phyloP scores from a whole-genome alignment of 768 basidiomycete genomes.

The Boletellus ananas region DNA sequence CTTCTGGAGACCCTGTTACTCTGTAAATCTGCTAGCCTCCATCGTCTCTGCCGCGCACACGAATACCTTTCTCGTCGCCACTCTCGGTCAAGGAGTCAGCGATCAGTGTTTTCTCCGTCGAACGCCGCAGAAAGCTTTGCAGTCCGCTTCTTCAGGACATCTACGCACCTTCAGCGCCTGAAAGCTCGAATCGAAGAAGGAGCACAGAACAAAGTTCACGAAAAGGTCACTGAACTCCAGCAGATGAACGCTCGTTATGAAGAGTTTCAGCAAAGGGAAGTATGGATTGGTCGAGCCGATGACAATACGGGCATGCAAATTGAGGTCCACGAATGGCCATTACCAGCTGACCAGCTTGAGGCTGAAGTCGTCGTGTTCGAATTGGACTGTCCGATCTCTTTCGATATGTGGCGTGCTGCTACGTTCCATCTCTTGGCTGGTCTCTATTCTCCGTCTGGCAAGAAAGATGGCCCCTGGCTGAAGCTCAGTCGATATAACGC shows the following conservation, averaged over 20 bases:
- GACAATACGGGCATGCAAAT: no score
- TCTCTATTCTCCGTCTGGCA: slow-evolving; percentile 21
- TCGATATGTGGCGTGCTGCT: background rate
- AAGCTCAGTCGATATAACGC: slow-evolving; percentile 1
- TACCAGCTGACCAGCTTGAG: slow-evolving; percentile 28
- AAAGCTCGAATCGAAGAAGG: slow-evolving; percentile 26
- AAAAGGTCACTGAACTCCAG: slow-evolving; percentile 29
- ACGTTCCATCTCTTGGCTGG: slow-evolving; percentile 31
- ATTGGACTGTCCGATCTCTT: background rate
- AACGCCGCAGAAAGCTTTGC: slow-evolving; percentile 25
- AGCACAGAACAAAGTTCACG: slow-evolving; percentile 21
- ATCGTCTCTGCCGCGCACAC: slow-evolving; percentile 25
- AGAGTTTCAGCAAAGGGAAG: fast-evolving
- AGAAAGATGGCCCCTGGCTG: background rate
- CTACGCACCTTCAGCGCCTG: slow-evolving; percentile 19
- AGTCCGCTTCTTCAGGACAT: slow-evolving; percentile 28
- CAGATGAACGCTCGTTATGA: background rate
- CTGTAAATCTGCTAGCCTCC: slow-evolving; percentile 26
- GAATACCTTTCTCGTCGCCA: slow-evolving; percentile 32
- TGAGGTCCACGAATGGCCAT: slow-evolving; percentile 42
- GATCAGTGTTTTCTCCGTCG: slow-evolving; percentile 33
- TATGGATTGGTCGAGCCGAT: background rate
- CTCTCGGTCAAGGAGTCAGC: background rate
- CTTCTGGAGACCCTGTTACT: slow-evolving; percentile 43
- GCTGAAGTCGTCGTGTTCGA: background rate